Percentiles rank a stretch among this genome's conserved stretches.
Conservation (phyloP, 768 basidiomycete genomes). For the Pisolithus microcarpus region DNA sequence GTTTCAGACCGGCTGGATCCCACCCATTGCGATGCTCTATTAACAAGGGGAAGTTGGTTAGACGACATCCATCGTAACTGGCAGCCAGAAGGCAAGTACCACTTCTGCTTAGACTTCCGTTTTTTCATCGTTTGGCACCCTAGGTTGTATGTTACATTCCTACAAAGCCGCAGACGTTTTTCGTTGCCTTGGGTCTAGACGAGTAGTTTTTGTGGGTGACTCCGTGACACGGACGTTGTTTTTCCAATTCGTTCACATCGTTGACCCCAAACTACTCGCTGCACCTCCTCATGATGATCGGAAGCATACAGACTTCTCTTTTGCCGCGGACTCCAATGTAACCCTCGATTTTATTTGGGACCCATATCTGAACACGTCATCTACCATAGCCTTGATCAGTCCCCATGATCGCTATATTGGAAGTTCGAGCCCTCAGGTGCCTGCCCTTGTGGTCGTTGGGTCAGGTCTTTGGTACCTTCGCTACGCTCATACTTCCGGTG, state of each 20-base stretch:
- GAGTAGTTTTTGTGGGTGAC: conserved; percentile 77
- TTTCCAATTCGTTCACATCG: conserved; percentile 58
- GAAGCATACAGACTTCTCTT: conserved; percentile 63
- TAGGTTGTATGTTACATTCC: conserved; percentile 75
- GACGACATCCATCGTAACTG: conserved; percentile 61
- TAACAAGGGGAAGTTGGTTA: conserved; percentile 73
- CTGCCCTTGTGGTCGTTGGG: conserved; percentile 74
- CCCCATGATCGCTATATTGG: conserved; percentile 1
- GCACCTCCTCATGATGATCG: conserved; percentile 46
- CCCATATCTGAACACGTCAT: conserved; percentile 73
- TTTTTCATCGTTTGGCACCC: conserved; percentile 6
- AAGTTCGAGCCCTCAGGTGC: conserved; percentile 21
- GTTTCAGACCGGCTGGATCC: conserved; percentile 63
- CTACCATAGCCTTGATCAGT: conserved; percentile 40
- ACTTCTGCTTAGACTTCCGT: conserved; percentile 17
- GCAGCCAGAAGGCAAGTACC: conserved; percentile 69
- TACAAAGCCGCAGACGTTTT: conserved; percentile 51
- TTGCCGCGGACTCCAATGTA: conserved; percentile 40
- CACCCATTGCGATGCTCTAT: conserved; percentile 61
- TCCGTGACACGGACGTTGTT: conserved; percentile 76
- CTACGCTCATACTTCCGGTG: conserved; percentile 63
- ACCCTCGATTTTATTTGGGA: conserved; percentile 72
- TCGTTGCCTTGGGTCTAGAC: conserved; percentile 50
- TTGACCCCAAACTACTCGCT: conserved; percentile 52
- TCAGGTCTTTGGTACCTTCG: conserved; percentile 88